These are phyloP conservation scores for Ophiostoma populinum DNA, from an alignment of 2,329 filamentous ascomycete genomes.

Conservation along the genomic window DNA sequence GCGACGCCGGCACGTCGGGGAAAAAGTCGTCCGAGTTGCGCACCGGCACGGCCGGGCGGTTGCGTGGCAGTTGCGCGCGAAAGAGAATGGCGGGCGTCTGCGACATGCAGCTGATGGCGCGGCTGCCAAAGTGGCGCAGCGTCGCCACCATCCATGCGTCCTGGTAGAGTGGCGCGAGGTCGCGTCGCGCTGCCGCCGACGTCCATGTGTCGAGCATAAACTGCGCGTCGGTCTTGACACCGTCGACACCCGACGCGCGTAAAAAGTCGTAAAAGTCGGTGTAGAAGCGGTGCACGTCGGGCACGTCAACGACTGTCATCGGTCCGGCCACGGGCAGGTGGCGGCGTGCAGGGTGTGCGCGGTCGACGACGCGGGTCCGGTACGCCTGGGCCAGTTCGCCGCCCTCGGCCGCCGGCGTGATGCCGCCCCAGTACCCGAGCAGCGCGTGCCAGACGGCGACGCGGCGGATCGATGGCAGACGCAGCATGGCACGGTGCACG, in stretches of 20 bases:
- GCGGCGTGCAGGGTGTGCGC: constrained; percentile 28
- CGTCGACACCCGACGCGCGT: constrained; percentile 54
- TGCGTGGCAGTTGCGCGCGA: constrained; percentile 62
- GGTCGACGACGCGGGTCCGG: constrained; percentile 47
- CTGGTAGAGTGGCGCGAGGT: constrained; percentile 59
- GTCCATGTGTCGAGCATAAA: constrained; percentile 69
- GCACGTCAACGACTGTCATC: constrained; percentile 56
- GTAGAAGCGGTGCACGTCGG: constrained; percentile 64
- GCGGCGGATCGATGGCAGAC: constrained; percentile 58
- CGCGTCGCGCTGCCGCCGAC: constrained; percentile 49
- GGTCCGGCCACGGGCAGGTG: constrained; percentile 38
- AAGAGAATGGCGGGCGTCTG: constrained; percentile 76
- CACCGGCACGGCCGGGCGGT: constrained; percentile 53
- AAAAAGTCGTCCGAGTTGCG: constrained; percentile 91
- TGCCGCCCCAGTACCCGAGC: constrained; percentile 76
- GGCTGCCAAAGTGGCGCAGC: constrained; percentile 59
- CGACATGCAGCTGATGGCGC: constrained; percentile 87
- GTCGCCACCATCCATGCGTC: constrained; percentile 72
- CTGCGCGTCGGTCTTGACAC: constrained; percentile 86
- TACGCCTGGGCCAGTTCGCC: constrained; percentile 64
- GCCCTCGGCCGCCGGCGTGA: constrained; percentile 37
- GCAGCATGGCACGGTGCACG: constrained; percentile 48
- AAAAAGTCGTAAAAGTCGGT: constrained; percentile 85
- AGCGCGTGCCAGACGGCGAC: constrained; percentile 92
- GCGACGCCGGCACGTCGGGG: constrained; percentile 60